phyloP scores from a whole-genome alignment of 2,329 filamentous ascomycete genomes.

The Claviceps cyperi region DNA sequence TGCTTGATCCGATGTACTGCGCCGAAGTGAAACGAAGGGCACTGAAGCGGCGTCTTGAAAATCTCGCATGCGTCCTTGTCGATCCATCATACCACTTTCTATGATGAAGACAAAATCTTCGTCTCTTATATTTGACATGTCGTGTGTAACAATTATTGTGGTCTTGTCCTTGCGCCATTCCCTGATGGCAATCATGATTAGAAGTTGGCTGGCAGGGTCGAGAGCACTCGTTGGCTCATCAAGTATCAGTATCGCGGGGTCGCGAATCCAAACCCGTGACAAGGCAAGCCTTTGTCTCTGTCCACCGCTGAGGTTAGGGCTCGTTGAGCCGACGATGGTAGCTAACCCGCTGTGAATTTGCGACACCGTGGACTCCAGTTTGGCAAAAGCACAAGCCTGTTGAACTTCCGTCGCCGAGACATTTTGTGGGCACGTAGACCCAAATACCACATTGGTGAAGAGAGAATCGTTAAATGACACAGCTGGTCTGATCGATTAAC shows the following conservation, averaged over 20 bases:
- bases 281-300: constrained; percentile 72
- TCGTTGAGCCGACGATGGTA: constrained; percentile 57
- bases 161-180: constrained; percentile 68
- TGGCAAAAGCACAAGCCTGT: constrained; percentile 48
- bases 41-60: background rate
- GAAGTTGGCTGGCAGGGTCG: constrained; percentile 53
- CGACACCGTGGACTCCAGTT: constrained; percentile 53
- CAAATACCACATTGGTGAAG: constrained; percentile 64
- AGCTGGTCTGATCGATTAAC: constrained; percentile 67
- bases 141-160: constrained; percentile 87
- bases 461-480: constrained; percentile 71
- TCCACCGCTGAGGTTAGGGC: constrained; percentile 63
- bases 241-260: constrained; percentile 68
- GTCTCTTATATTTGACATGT: constrained; percentile 58
- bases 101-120: constrained; percentile 71
- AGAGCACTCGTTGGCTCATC: constrained; percentile 83
- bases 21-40: background rate
- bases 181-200: constrained; percentile 62
- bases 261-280: constrained; percentile 60
- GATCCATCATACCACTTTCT: constrained; percentile 51
- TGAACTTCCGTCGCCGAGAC: constrained; percentile 42
- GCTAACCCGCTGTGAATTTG: constrained; percentile 55
- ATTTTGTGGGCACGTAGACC: constrained; percentile 32
- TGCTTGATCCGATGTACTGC: background rate
- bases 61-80: constrained; percentile 37